Conservation (phyloP, 2,329 filamentous ascomycete genomes). For the Pseudogymnoascus sp. region DNA sequence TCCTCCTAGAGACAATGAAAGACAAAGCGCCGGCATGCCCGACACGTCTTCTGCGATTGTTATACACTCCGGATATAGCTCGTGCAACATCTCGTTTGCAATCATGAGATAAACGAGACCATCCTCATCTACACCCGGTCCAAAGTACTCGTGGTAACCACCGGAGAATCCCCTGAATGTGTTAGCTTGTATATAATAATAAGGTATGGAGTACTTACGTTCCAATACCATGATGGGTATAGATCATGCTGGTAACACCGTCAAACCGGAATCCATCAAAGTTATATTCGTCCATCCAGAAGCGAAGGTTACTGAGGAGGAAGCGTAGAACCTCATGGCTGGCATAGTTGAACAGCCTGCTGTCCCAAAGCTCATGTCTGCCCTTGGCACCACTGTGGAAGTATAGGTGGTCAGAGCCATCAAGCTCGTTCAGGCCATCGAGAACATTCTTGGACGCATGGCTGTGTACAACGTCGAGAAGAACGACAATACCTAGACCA, state of each 20-base stretch:
- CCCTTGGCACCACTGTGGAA: slow-evolving; percentile 85
- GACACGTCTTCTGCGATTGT: slow-evolving; percentile 97
- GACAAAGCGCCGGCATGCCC: slow-evolving; percentile 93
- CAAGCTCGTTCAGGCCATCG: slow-evolving; percentile 92
- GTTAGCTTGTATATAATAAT: slow-evolving; percentile 13
- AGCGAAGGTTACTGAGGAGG: slow-evolving; percentile 85
- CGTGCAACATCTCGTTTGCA: slow-evolving; percentile 90
- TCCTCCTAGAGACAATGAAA: slow-evolving; percentile 77
- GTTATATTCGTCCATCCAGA: slow-evolving; percentile 98
- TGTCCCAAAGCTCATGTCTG: slow-evolving; percentile 90
- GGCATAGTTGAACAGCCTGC: slow-evolving; percentile 93
- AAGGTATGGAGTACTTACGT: slow-evolving; percentile 50
- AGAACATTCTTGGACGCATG: slow-evolving; percentile 97
- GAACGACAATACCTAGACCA: slow-evolving; percentile 77
- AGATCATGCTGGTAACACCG: slow-evolving; percentile 97
- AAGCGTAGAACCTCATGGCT: slow-evolving; percentile 93
- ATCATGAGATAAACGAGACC: slow-evolving; percentile 92
- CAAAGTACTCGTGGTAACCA: slow-evolving; percentile 97
- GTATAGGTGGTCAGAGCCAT: slow-evolving; percentile 89
- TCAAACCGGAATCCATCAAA: slow-evolving; percentile 98
- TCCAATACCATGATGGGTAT: slow-evolving; percentile 90
- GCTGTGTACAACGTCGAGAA: slow-evolving; percentile 94
- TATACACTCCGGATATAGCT: slow-evolving; percentile 78
- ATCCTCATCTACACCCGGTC: slow-evolving; percentile 79
- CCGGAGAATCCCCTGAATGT: slow-evolving; percentile 76